Evolutionary conservation across 108 stramenopile genomes (phyloP), one percentile per base, ranked within the genome.

Genomic region (Cyclostephanos tholiformis): DNA sequence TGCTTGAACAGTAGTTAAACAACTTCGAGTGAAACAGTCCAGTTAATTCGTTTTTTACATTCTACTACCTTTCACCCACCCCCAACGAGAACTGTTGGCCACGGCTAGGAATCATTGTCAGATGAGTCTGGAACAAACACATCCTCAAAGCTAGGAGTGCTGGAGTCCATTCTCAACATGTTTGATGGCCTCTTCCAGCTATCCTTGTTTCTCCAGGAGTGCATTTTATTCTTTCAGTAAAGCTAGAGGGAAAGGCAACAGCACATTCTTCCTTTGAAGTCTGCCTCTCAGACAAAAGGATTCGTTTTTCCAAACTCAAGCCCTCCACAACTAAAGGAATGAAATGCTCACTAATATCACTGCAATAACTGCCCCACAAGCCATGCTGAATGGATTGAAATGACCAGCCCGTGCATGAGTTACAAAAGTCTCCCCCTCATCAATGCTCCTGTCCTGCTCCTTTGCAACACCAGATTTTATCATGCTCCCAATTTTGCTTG

Each of bases 141-240:
- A 41, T 10, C 9, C 12, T 41, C 41, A 10, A 1, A 41, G 41
- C 8, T 41, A 9, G 41, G 12, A 41, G 8, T 41, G 9, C 41
- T 41, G 9, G 41, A 41, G 41, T 8, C 41, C 41, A 8, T 53
- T 20, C 52, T 20, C 23, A 25, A 19, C 52, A 1, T 7, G 20
- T 53, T 53, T 19, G 3, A 53, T 53, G 52, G 11, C 52, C 20
- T 53, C 52, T 53, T 53, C 52, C 20, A 53, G 52, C 52, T 25
- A 19, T 53, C 23, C 8, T 53, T 53, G 52, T 53, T 53, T 53
- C 23, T 25, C 23, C 52, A 53, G 52, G 25, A 53, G 52, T 4
- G 2, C 52, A 1, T 53, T 19, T 53, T 10, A 19, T 53, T 53
- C 52, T 19, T 53, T 53, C 52, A 53, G 20, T 53, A 53, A 53